Evolutionary conservation across 805 yeast genomes (phyloP), one percentile per base, ranked within the genome.

Genomic region (Metahyphopichia silvanorum): DNA sequence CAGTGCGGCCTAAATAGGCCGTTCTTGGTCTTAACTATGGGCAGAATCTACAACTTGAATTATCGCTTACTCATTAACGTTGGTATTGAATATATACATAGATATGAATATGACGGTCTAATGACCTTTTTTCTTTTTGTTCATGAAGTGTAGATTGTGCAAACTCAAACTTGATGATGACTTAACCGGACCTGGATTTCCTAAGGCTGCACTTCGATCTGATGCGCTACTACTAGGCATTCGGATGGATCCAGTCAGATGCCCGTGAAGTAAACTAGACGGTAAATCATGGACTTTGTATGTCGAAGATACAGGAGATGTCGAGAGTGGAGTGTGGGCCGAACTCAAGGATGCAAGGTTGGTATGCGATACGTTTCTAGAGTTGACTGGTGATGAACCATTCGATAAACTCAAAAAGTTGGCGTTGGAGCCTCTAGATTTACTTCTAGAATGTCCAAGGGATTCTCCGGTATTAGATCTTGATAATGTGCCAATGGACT

Each of bases 351-450:
- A 21, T 10, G 41, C 29, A 22, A 58, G 38, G 38, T 61, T 67
- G 6, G 57, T 48, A 4, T 53, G 35, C 2, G 71, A 66, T 7
- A 53, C 63, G 36, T 53, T 58, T 34, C 71, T 47, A 0, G 73
- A 66, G 5, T 42, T 34, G 0, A 63, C 48, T 1, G 74, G 76
- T 4, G 77, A 71, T 3, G 73, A 52, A 30, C 41, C 42, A 25
- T 40, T 39, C 2, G 66, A 54, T 14, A 60, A 46, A 20, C 31
- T 25, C 12, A 37, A 17, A 6, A 42, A 23, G 20, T 44, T 46
- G 4, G 60, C 47, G 29, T 57, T 47, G 4, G 53, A 37, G 5
- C 59, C 60, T 26, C 63, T 38, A 33, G 49, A 47, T 31, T 42
- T 43, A 34, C 37, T 49, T 20, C 44, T 39, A 9, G 40, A 27